Percentiles rank a stretch among this genome's conserved stretches.
phyloP scores from a whole-genome alignment of 2,329 filamentous ascomycete species.

The Paradendryphiella salina region DNA sequence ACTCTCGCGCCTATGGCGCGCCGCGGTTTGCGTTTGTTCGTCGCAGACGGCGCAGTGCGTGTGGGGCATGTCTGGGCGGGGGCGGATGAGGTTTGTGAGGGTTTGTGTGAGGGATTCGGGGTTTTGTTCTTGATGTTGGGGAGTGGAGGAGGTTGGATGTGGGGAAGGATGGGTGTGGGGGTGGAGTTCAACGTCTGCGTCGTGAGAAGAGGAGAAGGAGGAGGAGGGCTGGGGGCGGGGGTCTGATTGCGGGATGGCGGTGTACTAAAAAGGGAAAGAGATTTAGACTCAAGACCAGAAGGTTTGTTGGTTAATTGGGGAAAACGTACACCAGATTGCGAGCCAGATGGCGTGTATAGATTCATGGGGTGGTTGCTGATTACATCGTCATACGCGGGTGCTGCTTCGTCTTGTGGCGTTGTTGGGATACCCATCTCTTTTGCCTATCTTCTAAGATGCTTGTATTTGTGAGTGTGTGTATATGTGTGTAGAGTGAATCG shows the following conservation, averaged over 20 bases:
- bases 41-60: conserved; percentile 38
- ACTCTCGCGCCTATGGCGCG: conserved; percentile 22
- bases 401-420: conserved; percentile 22
- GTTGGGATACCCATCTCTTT: conserved; percentile 26
- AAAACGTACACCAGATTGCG: conserved; percentile 22
- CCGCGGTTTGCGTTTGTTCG: conserved; percentile 20
- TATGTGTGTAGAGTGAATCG: too few species aligned
- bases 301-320: too few species aligned
- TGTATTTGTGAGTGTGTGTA: neutral
- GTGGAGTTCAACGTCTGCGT: conserved; percentile 29
- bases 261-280: conserved; percentile 25
- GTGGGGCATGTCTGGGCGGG: conserved; percentile 24
- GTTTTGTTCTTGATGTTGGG: neutral
- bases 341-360: conserved; percentile 20
- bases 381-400: conserved; percentile 37
- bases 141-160: neutral
- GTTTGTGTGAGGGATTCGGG: conserved; percentile 30
- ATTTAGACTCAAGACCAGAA: too few species aligned
- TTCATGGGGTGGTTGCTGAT: conserved; percentile 32
- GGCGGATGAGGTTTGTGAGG: conserved; percentile 29
- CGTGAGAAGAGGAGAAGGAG: too few species aligned
- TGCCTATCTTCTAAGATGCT: neutral
- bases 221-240: neutral
- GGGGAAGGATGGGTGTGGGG: conserved; percentile 16
- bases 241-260: conserved; percentile 31